Evolutionary conservation across 306 rosid species (phyloP), one percentile per base, ranked within the genome.

Genomic region (Citrullus colocynthis): DNA sequence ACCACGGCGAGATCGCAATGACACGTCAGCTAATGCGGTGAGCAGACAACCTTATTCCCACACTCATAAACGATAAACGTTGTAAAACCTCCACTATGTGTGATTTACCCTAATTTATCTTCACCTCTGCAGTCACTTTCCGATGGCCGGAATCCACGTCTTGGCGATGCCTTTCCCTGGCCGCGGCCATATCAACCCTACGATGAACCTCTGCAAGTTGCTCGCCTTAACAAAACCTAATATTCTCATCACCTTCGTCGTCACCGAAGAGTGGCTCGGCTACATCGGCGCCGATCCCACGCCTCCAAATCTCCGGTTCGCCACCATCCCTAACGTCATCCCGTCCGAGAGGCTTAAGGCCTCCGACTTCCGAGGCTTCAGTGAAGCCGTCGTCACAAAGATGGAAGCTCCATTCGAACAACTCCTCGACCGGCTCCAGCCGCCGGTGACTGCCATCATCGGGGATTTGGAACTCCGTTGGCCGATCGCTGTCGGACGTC

Each of bases 191-290:
- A 49, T 88, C 70, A 88, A 86, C 82, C 89, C 92, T 16, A 86
- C 89, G 87, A 87, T 91, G 89, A 88, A 64, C 78, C 79, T 91
- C 55, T 91, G 90, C 86, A 85, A 84, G 44, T 60, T 67, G 6
- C 79, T 87, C 0, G 51, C 56, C 41, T 80, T 76, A 15, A 83
- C 64, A 59, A 45, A n/a, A 10, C 39, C 81, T 2, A 61, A 82
- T 6, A 75, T 83, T 59, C 79, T 82, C 62, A 73, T 89, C 76
- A 87, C 87, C 79, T 85, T 87, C 55, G 85, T 89, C 37, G 83
- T 89, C 77, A 89, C 93, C 17, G 84, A 88, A 77, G 90, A 89
- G 76, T 87, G 90, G 90, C 76, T 70, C 52, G 75, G 79, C 36
- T 71, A 73, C 54, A 78, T 88, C 54, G 78, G 78, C 36, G 60